Base-by-base conservation (phyloP, 1,284 basidiomycete species). In the Fereydounia khargensis region DNA sequence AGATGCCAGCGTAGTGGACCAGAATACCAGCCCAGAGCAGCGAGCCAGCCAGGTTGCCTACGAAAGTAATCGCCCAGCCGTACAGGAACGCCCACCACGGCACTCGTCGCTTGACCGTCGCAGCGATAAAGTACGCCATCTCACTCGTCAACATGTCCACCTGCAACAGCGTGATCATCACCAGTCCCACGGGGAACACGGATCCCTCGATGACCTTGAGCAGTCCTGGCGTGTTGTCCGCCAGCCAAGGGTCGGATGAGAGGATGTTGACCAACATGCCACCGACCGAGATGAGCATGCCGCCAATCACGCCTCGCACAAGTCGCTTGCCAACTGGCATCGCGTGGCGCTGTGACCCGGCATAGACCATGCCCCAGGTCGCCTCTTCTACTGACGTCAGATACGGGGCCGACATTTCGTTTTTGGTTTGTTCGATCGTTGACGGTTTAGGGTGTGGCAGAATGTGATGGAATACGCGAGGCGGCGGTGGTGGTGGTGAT, bases 1-100 rank as follows among this genome's bases (percentile, higher is more conserved):
- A 67, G 42, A 67, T 51, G 7, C 43, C 45, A 37, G 46, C 42
- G 21, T 45, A 65, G 45, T 67, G 61, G 20, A 67, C 61, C 34
- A 88, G 79, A 39, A 88, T 77, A 11, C 82, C 84, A 3, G 79
- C 85, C 62, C 86, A 86, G 77, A 87, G 84, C 10, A 88, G 77
- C 50, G 85, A 84, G 25, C 86, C 86, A 16, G 78, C 78, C 14
- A 88, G 79, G 64, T 88, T 88, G 19, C 86, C 86, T 50, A 86
- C 83, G 16, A 82, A 81, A 8, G 86, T 86, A 86, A 77, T 68
- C 18, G 70, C 20, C 76, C 76, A 77, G 39, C 74, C 65, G 30
- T 61, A 50, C n/a, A 65, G 39, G 45, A 59, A 68, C 2, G 54
- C 65, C 64, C 65, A 68, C 32, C 35, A 36, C 11, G 65, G 65